Evolutionary conservation across 768 basidiomycete species (phyloP), one percentile per base, ranked within the genome.

Genomic region (Cubamyces sp.): DNA sequence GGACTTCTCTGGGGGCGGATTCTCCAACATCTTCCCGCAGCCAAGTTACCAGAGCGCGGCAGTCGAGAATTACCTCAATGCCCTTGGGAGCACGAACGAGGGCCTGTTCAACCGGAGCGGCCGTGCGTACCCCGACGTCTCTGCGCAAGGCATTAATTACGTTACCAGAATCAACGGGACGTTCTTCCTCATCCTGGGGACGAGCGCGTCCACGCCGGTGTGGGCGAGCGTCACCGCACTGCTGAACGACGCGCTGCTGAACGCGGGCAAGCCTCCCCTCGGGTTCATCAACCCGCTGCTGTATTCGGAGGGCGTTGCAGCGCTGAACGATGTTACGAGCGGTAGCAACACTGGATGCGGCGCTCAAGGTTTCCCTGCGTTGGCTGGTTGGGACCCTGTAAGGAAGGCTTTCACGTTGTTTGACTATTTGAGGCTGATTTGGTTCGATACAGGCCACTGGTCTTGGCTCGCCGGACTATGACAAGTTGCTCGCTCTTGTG

Each of bases 91-190:
- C 48, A 60, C 56, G 3, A 59, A 67, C 58, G 11, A 40, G 0
- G 68, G 68, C 37, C 28, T 62, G 15, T 69, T 64, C 63, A 67
- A 67, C 57, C 18, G 43, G 19, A 52, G 54, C 54, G 57, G 63
- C n/a, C 54, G 82, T 82, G 88, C 74, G 8, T 77, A 78, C 68
- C 89, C 88, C 15, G 89, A 91, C 63, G 86, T 90, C 19, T 74
- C 87, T 0, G 85, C 88, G 0, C 86, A 86, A 68, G 77, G 78
- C 1, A 64, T 67, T 25, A 69, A 74, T 43, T 88, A 82, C 75
- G 72, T 72, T 14, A 77, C 88, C 30, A 76, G 52, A 30, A 42
- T 61, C 62, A 48, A 57, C 42, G 66, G 66, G 5, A 16, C 64
- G 28, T 15, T 57, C 5, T 65, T 45, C 16, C 52, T 67, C 37